These are phyloP conservation scores for Xylariales sp. DNA, from an alignment of 2,329 filamentous ascomycete species.

Conservation along the genomic window DNA sequence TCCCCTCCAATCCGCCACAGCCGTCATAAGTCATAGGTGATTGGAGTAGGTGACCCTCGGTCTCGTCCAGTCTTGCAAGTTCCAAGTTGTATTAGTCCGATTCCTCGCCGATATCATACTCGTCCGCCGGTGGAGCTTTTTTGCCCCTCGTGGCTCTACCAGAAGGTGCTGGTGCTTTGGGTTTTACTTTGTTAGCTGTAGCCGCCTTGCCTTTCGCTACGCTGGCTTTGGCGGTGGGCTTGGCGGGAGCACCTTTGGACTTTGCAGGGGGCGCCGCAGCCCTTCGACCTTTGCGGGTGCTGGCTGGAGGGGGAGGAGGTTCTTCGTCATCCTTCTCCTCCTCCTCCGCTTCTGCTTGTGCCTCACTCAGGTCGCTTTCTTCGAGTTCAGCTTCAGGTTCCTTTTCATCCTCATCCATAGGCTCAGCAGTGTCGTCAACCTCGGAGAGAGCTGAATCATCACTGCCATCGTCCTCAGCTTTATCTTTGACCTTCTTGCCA, in stretches of 20 bases:
- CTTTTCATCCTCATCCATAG: slow-evolving; percentile 13
- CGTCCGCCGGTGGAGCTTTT: neutral
- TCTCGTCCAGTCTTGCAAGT: too few species aligned
- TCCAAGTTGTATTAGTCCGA: too few species aligned
- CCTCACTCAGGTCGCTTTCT: slow-evolving; percentile 8
- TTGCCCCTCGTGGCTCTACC: neutral
- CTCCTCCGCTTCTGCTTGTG: slow-evolving; percentile 15
- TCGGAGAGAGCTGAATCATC: slow-evolving; percentile 18
- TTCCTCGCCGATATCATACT: too few species aligned
- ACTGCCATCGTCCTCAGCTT: slow-evolving; percentile 19
- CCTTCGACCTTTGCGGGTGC: slow-evolving; percentile 20
- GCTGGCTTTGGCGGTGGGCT: neutral
- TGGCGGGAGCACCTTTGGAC: neutral
- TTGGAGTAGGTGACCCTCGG: too few species aligned
- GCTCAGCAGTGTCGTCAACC: slow-evolving; percentile 16
- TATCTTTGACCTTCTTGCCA: slow-evolving; percentile 25
- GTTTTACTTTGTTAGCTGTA: neutral
- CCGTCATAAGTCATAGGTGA: too few species aligned
- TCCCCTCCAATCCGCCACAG: too few species aligned
- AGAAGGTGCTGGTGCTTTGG: neutral
- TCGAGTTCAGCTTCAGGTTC: slow-evolving; percentile 10
- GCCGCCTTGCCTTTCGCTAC: slow-evolving; percentile 4
- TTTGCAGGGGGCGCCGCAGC: slow-evolving; percentile 1
- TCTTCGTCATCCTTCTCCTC: slow-evolving; percentile 18
- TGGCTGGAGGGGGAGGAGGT: slow-evolving; percentile 17